Evolutionary conservation across 31 red algal genomes (phyloP).

Genomic region (Odonthalia washingtoniensis): DNA sequence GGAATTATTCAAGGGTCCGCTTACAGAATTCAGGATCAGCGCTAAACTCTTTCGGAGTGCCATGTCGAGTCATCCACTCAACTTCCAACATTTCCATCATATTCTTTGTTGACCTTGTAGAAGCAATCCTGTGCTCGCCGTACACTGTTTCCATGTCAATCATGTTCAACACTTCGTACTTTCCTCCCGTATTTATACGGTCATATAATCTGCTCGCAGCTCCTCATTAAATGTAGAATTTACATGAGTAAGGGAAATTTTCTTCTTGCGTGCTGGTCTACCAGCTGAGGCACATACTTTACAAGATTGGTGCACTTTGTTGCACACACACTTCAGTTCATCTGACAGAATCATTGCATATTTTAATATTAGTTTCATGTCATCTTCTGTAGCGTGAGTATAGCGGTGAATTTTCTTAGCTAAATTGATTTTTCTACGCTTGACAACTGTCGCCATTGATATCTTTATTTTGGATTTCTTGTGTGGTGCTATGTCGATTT

Average conservation of each 20-base stretch:
- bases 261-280: background rate
- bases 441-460: background rate
- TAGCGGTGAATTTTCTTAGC: too few relatives aligned
- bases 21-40: conserved; percentile 17
- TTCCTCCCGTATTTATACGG: background rate
- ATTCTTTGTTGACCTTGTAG: background rate
- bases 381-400: background rate
- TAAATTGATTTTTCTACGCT: background rate
- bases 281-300: conserved; percentile 10
- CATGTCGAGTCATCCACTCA: background rate
- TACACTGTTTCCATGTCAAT: conserved; percentile 9
- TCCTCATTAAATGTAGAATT: conserved; percentile 7
- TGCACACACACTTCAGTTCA: background rate
- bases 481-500: conserved; percentile 8
- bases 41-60: conserved; percentile 6
- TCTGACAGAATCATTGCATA: background rate
- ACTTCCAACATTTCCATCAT: background rate
- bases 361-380: background rate
- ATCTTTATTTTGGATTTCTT: background rate
- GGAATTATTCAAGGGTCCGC: background rate
- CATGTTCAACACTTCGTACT: conserved; percentile 19
- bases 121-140: background rate
- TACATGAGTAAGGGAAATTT: conserved; percentile 23
- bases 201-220: conserved; percentile 4
- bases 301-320: background rate